Evolutionary conservation across 2,329 filamentous ascomycete genomes (phyloP).

Genomic region (Pseudogymnoascus sp.): DNA sequence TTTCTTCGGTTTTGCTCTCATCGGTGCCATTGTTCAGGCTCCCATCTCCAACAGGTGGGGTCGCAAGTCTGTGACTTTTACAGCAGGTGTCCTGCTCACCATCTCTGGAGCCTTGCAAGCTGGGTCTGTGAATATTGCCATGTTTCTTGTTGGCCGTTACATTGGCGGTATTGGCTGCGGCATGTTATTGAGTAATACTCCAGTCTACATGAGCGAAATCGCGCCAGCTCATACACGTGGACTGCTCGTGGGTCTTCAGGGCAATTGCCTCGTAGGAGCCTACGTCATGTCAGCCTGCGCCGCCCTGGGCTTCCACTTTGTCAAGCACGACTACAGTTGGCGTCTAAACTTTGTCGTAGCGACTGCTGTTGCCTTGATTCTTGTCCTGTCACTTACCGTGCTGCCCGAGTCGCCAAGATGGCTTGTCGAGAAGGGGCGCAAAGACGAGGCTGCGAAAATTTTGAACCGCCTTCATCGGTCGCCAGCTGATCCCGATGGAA

Average conservation of each 20-base stretch:
- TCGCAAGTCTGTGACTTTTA: conserved; percentile 18
- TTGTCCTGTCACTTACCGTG: no score
- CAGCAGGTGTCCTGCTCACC: conserved; percentile 18
- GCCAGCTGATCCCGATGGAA: no score
- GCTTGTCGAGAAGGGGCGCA: no score
- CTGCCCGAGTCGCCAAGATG: no score
- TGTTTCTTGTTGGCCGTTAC: conserved; percentile 17
- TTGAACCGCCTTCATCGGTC: no score
- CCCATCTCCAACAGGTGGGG: conserved; percentile 21
- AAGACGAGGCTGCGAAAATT: no score
- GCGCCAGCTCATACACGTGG: no score
- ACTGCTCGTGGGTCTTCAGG: no score
- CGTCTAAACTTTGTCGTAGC: conserved; percentile 23
- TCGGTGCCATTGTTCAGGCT: conserved; percentile 22
- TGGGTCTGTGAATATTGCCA: conserved; percentile 16
- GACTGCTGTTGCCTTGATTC: conserved; percentile 14
- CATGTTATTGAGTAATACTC: conserved; percentile 13
- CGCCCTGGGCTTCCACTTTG: conserved; percentile 23
- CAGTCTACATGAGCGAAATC: no score
- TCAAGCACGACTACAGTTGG: conserved; percentile 23
- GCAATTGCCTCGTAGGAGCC: no score
- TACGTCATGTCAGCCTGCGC: conserved; percentile 19
- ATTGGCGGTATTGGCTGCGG: conserved; percentile 17
- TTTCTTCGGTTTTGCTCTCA: conserved; percentile 22
- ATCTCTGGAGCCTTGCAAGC: conserved; percentile 19